Base-by-base conservation (phyloP, 768 basidiomycete genomes). In the Naematelia encephala region DNA sequence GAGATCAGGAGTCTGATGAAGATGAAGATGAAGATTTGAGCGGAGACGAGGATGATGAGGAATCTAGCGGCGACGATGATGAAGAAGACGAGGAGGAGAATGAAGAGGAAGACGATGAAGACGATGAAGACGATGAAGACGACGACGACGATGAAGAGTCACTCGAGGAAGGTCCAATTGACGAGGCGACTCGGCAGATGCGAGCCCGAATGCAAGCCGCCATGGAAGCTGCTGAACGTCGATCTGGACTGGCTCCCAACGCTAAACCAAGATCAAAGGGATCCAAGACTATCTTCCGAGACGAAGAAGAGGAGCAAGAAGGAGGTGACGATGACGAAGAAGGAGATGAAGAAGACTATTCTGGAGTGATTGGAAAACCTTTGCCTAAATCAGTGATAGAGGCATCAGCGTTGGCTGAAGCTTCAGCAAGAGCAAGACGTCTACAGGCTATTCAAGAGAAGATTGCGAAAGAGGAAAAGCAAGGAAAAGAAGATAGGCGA, bases 191-290 rank as follows among this genome's bases (percentile, higher is more conserved):
- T 13, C 55, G 47, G 5, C 2, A 48, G 25, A 42, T 61, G 43
- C 56, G 53, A 14, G 57, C 49, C n/a, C 29, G 52, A 25, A 65
- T 65, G 63, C 63, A 65, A 49, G 60, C 56, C 19, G 55, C 55
- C 30, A 65, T 65, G 63, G 63, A 65, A 45, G 63, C 60, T 34
- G 63, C 60, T 4, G 63, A 65, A 27, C 46, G 43, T 22, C 51
- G 63, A 4, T 52, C 63, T n/a, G 56, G 48, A 16, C 49, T 43
- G 30, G 34, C 22, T 16, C 8, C 2, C 25, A 25, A 19, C 14
- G 27, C 14, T 30, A 46, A n/a, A 42, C 50, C 5, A n/a, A 14
- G 25, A 1, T 28, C 13, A 47, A 63, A 25, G 45, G 22, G 26
- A 64, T 19, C 48, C 19, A 63, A 63, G 29, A 44, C 58, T 4